Conservation (phyloP, 768 basidiomycete species). For the Boletus speciosus region DNA sequence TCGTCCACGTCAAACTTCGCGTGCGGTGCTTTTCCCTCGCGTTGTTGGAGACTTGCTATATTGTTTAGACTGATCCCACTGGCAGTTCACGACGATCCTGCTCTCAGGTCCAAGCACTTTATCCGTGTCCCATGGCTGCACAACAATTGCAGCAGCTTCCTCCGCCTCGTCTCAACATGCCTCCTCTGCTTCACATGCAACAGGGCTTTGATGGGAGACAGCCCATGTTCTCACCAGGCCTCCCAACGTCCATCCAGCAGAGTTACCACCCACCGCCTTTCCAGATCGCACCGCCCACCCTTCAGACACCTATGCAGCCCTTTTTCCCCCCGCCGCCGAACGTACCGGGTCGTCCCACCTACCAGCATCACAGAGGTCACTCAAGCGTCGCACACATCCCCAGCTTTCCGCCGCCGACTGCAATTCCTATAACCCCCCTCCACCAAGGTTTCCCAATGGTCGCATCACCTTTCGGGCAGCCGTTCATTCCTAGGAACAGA, state of each 20-base stretch:
- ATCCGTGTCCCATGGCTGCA: conserved; percentile 22
- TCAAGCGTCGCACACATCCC: conserved; percentile 66
- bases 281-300: conserved; percentile 40
- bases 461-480: conserved; percentile 42
- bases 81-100: neutral
- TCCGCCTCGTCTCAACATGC: conserved; percentile 57
- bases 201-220: conserved; percentile 50
- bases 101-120: neutral
- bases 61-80: neutral
- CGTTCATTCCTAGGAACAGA: conserved; percentile 59
- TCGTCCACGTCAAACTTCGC: conserved; percentile 9
- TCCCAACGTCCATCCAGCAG: conserved; percentile 58
- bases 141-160: conserved; percentile 46
- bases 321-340: conserved; percentile 55
- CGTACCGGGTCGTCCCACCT: conserved; percentile 49
- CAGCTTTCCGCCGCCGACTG: conserved; percentile 53
- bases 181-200: conserved; percentile 50
- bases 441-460: conserved; percentile 55
- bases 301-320: conserved; percentile 74
- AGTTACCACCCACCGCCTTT: conserved; percentile 52
- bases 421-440: conserved; percentile 60
- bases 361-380: conserved; percentile 48
- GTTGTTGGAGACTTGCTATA: neutral
- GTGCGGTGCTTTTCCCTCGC: neutral
- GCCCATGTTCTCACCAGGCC: conserved; percentile 59